Evolutionary conservation across 139 green algal species (phyloP).

Genomic region (Coccomyxa sp.): DNA sequence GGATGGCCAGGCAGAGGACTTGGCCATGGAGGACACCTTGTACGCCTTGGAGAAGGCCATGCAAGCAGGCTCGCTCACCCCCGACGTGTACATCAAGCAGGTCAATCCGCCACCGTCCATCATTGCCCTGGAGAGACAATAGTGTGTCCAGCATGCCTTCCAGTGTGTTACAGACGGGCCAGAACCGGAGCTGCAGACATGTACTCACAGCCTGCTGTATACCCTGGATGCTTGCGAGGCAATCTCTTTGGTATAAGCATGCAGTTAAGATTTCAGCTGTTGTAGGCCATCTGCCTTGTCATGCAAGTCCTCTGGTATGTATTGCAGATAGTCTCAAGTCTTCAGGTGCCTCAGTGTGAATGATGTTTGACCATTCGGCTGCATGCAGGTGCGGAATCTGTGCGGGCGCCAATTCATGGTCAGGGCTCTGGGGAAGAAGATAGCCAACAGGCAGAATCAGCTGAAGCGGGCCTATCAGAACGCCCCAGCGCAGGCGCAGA

Average conservation of each 20-base stretch:
- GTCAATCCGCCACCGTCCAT: slow-evolving; percentile 18
- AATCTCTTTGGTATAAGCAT: background rate
- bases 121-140: no score
- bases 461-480: background rate
- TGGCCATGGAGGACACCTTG: slow-evolving; percentile 83
- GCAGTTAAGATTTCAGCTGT: background rate
- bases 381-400: slow-evolving; percentile 60
- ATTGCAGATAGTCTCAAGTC: background rate
- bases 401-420: slow-evolving; percentile 71
- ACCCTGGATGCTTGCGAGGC: no score
- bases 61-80: slow-evolving; percentile 38
- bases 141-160: no score
- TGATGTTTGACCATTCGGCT: no score
- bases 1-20: slow-evolving; percentile 66
- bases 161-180: no score
- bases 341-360: background rate
- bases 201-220: background rate
- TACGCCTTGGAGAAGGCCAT: slow-evolving; percentile 73
- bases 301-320: no score
- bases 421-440: slow-evolving; percentile 61
- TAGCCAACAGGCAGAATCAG: slow-evolving; percentile 41
- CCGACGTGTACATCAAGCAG: slow-evolving; percentile 78
- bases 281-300: no score
- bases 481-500: background rate
- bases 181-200: no score